phyloP scores from a whole-genome alignment of 2,329 filamentous ascomycete species.

The Verticillium dahliae region DNA sequence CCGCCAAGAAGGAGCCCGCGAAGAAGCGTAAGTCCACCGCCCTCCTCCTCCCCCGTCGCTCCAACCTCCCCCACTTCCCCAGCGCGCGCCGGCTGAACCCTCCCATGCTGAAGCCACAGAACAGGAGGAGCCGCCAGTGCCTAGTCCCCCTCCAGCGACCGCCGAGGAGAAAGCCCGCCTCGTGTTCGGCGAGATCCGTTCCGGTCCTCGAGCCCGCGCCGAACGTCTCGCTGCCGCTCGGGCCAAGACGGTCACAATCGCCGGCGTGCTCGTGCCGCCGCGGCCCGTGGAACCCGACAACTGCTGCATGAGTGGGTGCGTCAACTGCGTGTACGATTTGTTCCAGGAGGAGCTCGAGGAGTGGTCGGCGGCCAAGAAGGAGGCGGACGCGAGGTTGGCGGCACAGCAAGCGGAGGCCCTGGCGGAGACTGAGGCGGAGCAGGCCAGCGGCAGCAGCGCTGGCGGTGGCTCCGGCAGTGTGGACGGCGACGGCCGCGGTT shows the following conservation, averaged over 20 bases:
- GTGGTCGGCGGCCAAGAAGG: slow-evolving; percentile 62
- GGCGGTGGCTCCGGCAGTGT: slow-evolving; percentile 59
- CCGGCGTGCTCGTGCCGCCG: slow-evolving; percentile 77
- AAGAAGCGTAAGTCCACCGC: slow-evolving; percentile 15
- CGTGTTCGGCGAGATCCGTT: slow-evolving; percentile 75
- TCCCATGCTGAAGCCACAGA: slow-evolving; percentile 12
- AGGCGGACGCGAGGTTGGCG: slow-evolving; percentile 52
- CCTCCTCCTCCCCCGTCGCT: slow-evolving; percentile 3
- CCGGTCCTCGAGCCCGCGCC: slow-evolving; percentile 64
- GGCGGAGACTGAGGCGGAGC: slow-evolving; percentile 18
- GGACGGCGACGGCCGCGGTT: slow-evolving; percentile 76
- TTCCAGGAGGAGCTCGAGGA: slow-evolving; percentile 90
- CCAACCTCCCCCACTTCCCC: slow-evolving; percentile 1
- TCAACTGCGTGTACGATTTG: slow-evolving; percentile 93
- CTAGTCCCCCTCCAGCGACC: slow-evolving; percentile 30
- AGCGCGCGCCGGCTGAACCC: slow-evolving; percentile 5
- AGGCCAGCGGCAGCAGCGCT: slow-evolving; percentile 63
- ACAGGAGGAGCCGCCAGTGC: slow-evolving; percentile 7
- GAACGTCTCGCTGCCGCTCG: slow-evolving; percentile 53
- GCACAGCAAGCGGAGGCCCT: slow-evolving; percentile 34
- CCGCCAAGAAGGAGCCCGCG: slow-evolving; percentile 12
- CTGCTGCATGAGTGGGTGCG: slow-evolving; percentile 98
- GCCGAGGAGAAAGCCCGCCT: slow-evolving; percentile 54
- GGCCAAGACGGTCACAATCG: slow-evolving; percentile 56
- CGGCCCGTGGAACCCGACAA: slow-evolving; percentile 88